These are phyloP conservation scores for Cyathus striatus DNA, from an alignment of 768 basidiomycete genomes.

Conservation along the genomic window DNA sequence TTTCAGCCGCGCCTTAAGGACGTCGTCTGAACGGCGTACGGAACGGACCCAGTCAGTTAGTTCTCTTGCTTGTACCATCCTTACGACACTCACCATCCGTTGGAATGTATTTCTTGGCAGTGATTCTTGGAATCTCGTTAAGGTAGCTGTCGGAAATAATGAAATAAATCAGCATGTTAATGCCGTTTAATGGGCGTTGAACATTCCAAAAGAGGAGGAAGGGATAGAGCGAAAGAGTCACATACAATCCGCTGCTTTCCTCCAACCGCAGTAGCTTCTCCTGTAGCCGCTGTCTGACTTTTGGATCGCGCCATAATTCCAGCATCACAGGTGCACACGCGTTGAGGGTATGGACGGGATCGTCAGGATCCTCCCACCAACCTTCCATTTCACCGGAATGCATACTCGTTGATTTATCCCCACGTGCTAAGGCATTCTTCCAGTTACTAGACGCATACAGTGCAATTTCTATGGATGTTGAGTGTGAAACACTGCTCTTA, in stretches of 20 bases:
- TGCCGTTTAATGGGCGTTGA: slow-evolving; percentile 4
- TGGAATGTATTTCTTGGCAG: slow-evolving; percentile 77
- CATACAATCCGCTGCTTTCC: slow-evolving; percentile 85
- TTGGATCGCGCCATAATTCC: slow-evolving; percentile 73
- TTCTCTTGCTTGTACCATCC: not conserved
- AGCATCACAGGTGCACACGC: slow-evolving; percentile 61
- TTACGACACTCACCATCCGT: slow-evolving; percentile 49
- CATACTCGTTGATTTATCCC: slow-evolving; percentile 53
- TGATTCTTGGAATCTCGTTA: slow-evolving; percentile 76
- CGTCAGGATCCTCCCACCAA: slow-evolving; percentile 84
- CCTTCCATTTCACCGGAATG: slow-evolving; percentile 70
- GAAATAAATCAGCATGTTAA: slow-evolving; percentile 7
- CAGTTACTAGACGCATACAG: slow-evolving; percentile 62
- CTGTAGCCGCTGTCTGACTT: slow-evolving; percentile 55
- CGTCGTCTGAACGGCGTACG: slow-evolving; percentile 46
- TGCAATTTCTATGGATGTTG: slow-evolving; percentile 45
- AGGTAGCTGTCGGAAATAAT: slow-evolving; percentile 51
- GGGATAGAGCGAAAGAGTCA: slow-evolving; percentile 12
- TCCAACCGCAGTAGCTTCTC: slow-evolving; percentile 68
- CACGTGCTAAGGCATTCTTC: slow-evolving; percentile 63
- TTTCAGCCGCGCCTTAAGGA: slow-evolving; percentile 76
- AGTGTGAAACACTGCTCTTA: not conserved
- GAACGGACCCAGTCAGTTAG: slow-evolving; percentile 7
- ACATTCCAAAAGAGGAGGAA: too few relatives aligned
- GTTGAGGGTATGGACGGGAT: slow-evolving; percentile 71